Conservation (phyloP, 176 grass and related monocot genomes). For the Oryza punctata region DNA sequence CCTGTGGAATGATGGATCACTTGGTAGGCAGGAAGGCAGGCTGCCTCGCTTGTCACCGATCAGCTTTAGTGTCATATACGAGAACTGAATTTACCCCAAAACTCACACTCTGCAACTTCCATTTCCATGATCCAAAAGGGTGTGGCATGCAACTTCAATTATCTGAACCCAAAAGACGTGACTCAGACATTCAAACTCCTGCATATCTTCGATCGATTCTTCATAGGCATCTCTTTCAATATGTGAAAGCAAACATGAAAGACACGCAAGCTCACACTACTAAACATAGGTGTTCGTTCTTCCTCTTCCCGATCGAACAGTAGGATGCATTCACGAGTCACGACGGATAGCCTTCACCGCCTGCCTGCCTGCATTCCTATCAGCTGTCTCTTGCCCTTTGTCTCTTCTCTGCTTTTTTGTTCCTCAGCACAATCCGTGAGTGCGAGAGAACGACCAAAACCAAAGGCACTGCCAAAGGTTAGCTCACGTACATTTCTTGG, state of each 20-base stretch:
- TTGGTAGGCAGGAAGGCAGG: background rate
- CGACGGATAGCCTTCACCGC: background rate
- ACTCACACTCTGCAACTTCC: background rate
- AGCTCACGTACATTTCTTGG: slow-evolving; percentile 22
- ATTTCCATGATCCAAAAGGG: background rate
- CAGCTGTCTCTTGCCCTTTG: background rate
- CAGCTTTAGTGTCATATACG: background rate
- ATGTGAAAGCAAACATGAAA: background rate
- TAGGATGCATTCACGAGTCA: background rate
- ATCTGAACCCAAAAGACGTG: background rate
- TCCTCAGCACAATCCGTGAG: background rate
- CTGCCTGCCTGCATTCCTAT: background rate
- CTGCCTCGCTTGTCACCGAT: background rate
- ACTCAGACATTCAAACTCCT: background rate
- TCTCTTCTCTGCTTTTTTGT: background rate
- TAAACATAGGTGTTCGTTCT: background rate
- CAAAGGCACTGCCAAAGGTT: background rate
- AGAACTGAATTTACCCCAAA: background rate
- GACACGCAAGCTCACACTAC: no score
- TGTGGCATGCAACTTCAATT: background rate
- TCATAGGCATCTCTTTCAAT: background rate
- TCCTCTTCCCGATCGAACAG: background rate
- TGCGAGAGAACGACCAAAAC: slow-evolving; percentile 1
- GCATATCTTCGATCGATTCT: background rate
- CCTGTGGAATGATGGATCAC: background rate